These are phyloP conservation scores for Amanita muscaria DNA, from an alignment of 768 basidiomycete genomes.

Conservation along the genomic window DNA sequence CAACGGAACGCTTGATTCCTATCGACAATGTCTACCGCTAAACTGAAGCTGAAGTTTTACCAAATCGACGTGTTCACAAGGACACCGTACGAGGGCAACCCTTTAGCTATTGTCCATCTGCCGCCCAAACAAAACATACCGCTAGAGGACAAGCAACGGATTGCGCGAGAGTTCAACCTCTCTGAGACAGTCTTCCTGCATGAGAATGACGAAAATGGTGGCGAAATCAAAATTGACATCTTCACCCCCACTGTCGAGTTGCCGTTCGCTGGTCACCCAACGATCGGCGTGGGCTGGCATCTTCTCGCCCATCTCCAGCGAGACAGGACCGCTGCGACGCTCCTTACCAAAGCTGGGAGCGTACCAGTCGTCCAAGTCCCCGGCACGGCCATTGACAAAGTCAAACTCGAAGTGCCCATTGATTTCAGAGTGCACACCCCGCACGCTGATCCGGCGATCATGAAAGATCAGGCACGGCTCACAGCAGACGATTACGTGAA, in stretches of 20 bases:
- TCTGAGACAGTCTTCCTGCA: constrained; percentile 41
- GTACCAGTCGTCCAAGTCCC: constrained; percentile 22
- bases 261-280: constrained; percentile 40
- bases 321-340: constrained; percentile 16
- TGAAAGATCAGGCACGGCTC: constrained; percentile 22
- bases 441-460: constrained; percentile 18
- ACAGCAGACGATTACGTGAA: constrained; percentile 26
- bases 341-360: constrained; percentile 33
- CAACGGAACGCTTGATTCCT: no score
- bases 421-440: constrained; percentile 32
- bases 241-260: constrained; percentile 32
- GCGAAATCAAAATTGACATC: constrained; percentile 28
- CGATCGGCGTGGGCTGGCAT: constrained; percentile 34
- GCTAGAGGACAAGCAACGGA: constrained; percentile 31
- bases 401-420: constrained; percentile 29
- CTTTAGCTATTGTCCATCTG: constrained; percentile 35
- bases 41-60: constrained; percentile 17
- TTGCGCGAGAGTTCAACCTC: constrained; percentile 41
- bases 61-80: constrained; percentile 37
- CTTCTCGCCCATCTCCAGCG: constrained; percentile 21
- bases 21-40: background rate
- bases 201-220: constrained; percentile 15
- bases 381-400: constrained; percentile 15
- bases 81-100: constrained; percentile 32
- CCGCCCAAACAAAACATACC: constrained; percentile 20